Percentiles rank a stretch among this genome's conserved stretches.
Conservation (phyloP, 176 grass and related monocot genomes). For the Cymbopogon citratus region DNA sequence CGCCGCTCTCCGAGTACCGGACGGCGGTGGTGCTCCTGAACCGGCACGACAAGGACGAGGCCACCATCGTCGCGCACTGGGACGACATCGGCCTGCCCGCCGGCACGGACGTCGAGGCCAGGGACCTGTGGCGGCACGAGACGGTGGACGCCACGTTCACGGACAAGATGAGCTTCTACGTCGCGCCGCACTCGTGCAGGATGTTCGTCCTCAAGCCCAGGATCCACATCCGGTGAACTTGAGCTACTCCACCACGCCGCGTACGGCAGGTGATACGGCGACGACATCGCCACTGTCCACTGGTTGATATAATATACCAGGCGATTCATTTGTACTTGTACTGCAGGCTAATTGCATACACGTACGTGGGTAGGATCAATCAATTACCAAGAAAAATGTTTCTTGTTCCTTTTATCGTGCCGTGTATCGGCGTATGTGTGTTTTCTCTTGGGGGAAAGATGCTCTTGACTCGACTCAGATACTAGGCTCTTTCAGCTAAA, state of each 20-base stretch:
- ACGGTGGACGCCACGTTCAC: conserved; percentile 35
- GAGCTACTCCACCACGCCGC: too few relatives aligned
- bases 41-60: conserved; percentile 23
- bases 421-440: not conserved
- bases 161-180: conserved; percentile 48
- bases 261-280: too few relatives aligned
- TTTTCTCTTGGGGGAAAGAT: not conserved
- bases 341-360: not conserved
- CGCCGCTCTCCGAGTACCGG: conserved; percentile 48
- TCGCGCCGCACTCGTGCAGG: conserved; percentile 52
- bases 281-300: too few relatives aligned
- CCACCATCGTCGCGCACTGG: conserved; percentile 55
- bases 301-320: not conserved
- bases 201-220: conserved; percentile 67
- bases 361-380: too few relatives aligned
- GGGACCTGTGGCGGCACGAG: conserved; percentile 79
- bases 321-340: not conserved
- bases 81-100: conserved; percentile 64
- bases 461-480: not conserved
- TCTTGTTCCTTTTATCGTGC: not conserved
- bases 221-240: not conserved
- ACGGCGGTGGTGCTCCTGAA: conserved; percentile 59
- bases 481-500: too few relatives aligned
- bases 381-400: not conserved
- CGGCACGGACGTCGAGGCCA: conserved; percentile 44